Evolutionary conservation across 352 stramenopile genomes (phyloP).

Genomic region (Pythium periplocum): DNA sequence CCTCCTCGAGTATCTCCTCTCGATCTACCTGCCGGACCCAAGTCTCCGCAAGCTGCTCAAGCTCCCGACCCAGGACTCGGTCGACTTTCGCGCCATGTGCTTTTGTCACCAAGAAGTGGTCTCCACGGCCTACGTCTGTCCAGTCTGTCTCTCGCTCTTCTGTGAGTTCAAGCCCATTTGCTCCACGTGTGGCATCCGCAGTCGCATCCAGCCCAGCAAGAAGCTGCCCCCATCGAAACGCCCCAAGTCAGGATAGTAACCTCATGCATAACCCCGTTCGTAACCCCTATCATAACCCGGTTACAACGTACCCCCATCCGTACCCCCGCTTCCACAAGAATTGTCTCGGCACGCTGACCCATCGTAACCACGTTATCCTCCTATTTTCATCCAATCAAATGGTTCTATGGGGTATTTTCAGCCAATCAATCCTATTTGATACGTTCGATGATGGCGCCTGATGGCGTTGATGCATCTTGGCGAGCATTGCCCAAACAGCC

Average conservation of each 20-base stretch:
- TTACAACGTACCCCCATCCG: too few species aligned
- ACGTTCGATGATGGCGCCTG: constrained; percentile 15
- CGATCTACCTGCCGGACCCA: constrained; percentile 80
- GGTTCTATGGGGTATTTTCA: constrained; percentile 1
- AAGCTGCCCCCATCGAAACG: constrained; percentile 51
- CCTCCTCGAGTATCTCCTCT: constrained; percentile 81
- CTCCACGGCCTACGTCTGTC: constrained; percentile 80
- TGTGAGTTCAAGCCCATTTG: constrained; percentile 85
- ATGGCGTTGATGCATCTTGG: constrained; percentile 19
- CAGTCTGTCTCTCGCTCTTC: constrained; percentile 85
- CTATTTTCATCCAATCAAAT: too few species aligned
- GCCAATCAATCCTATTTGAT: constrained; percentile 6
- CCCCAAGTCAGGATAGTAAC: constrained; percentile 13
- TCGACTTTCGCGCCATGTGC: constrained; percentile 88
- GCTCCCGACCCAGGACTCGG: constrained; percentile 76
- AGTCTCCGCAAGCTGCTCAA: constrained; percentile 79
- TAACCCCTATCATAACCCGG: constrained; percentile 9
- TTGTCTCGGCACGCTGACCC: constrained; percentile 3
- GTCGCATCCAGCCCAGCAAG: constrained; percentile 70
- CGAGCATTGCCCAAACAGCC: constrained; percentile 16
- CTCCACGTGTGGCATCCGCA: constrained; percentile 84
- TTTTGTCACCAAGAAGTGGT: constrained; percentile 86
- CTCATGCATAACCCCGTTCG: constrained; percentile 5
- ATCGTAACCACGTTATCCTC: too few species aligned
- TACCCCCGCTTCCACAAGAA: constrained; percentile 16